Conservation (phyloP, 2,329 filamentous ascomycete genomes). For the Bipolaris zeicola region DNA sequence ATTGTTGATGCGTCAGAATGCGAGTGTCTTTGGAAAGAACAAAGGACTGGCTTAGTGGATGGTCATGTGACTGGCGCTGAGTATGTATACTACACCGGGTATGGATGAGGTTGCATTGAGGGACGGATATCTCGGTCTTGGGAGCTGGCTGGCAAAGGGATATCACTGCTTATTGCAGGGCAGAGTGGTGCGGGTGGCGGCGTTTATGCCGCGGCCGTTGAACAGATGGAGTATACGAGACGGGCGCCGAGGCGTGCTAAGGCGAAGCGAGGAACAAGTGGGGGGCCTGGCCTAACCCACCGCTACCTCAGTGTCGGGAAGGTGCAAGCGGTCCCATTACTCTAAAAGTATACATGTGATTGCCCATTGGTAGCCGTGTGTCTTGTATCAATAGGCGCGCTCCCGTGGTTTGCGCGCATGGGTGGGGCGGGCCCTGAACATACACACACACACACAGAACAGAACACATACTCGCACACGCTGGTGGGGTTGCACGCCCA, state of each 20-base stretch:
- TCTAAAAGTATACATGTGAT: not conserved
- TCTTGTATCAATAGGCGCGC: not conserved
- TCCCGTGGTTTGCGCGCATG: slow-evolving; percentile 4
- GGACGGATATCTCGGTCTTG: not conserved
- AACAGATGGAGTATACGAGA: not conserved
- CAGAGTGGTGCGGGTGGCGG: slow-evolving; percentile 1
- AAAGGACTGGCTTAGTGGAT: not conserved
- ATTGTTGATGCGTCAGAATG: not conserved
- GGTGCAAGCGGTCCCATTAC: slow-evolving; percentile 1
- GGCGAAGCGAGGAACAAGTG: slow-evolving; percentile 1
- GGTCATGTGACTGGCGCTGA: not conserved
- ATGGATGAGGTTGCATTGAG: not conserved
- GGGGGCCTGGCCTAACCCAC: slow-evolving; percentile 5
- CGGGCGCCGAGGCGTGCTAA: not conserved
- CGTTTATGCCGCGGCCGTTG: not conserved
- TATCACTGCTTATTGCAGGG: slow-evolving; percentile 1
- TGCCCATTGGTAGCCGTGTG: not conserved
- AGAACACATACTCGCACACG: too few relatives aligned
- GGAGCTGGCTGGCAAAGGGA: not conserved
- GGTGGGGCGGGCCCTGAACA: not conserved
- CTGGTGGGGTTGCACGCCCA: too few relatives aligned
- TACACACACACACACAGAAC: too few relatives aligned
- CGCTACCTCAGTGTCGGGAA: slow-evolving; percentile 7
- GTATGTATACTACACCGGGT: too few relatives aligned
- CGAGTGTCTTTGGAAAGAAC: not conserved